Evolutionary conservation across 2,329 filamentous ascomycete genomes (phyloP).

Genomic region (Stagonosporopsis tanaceti): DNA sequence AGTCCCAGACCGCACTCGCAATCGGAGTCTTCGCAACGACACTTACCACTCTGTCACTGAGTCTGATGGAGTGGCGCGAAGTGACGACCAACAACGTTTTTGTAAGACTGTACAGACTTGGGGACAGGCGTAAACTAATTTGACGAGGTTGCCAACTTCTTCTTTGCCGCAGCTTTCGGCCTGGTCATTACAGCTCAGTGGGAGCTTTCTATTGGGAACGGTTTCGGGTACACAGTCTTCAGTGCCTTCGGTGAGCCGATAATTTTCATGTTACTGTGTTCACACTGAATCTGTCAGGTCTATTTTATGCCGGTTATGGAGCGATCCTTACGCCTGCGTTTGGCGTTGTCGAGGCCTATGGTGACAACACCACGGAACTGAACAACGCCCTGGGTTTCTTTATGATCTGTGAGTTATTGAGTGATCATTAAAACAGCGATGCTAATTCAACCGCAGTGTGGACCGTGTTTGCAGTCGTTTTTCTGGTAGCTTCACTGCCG

Average conservation of each 20-base stretch:
- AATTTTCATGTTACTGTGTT: not conserved
- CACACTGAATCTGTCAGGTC: conserved; percentile 36
- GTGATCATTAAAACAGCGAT: not conserved
- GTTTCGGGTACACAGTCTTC: conserved; percentile 62
- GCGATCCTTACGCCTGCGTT: conserved; percentile 58
- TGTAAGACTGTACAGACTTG: conserved; percentile 17
- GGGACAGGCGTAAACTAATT: not conserved
- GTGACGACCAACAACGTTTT: conserved; percentile 61
- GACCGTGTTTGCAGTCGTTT: conserved; percentile 58
- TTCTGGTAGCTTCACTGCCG: conserved; percentile 56
- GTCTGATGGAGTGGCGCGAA: conserved; percentile 64
- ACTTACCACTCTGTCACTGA: conserved; percentile 61
- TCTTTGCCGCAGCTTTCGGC: conserved; percentile 61
- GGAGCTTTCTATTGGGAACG: conserved; percentile 63
- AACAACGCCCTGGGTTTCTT: conserved; percentile 62
- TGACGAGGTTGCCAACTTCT: conserved; percentile 59
- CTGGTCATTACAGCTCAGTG: conserved; percentile 65
- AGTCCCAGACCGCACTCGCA: conserved; percentile 56
- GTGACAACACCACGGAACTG: conserved; percentile 52
- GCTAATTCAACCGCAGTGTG: conserved; percentile 48
- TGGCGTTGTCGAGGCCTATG: conserved; percentile 56
- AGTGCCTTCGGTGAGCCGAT: conserved; percentile 59
- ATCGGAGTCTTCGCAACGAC: conserved; percentile 65
- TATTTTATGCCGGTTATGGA: conserved; percentile 61
- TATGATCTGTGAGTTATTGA: conserved; percentile 51